phyloP scores from a whole-genome alignment of 768 basidiomycete genomes.

The Crassisporium funariophilum region DNA sequence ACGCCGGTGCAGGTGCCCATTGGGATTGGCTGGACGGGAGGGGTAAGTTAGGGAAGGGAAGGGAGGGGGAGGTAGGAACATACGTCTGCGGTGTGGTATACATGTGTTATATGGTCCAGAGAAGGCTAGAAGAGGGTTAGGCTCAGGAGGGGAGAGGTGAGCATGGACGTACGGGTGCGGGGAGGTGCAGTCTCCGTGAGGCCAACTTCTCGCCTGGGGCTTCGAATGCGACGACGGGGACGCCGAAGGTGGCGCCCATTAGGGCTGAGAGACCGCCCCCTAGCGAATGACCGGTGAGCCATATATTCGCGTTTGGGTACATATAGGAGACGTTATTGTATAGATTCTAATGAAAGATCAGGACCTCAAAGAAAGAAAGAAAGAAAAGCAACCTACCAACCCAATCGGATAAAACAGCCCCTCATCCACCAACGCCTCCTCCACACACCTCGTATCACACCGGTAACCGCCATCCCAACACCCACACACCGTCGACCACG shows the following conservation, averaged over 20 bases:
- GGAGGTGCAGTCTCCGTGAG: conserved; percentile 80
- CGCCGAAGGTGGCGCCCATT: conserved; percentile 87
- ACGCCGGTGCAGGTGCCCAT: conserved; percentile 83
- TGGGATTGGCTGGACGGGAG: conserved; percentile 65
- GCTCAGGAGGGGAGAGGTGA: not conserved
- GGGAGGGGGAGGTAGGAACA: conserved; percentile 20
- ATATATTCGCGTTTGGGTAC: conserved; percentile 89
- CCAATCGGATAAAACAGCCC: conserved; percentile 88
- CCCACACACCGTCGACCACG: conserved; percentile 91
- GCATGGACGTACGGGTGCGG: conserved; percentile 64
- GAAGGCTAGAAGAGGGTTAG: conserved; percentile 51
- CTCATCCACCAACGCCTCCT: conserved; percentile 78
- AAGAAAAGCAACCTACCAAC: conserved; percentile 52
- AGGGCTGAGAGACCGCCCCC: conserved; percentile 87
- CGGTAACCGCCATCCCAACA: conserved; percentile 77
- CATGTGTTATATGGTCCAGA: conserved; percentile 76
- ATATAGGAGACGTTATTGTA: conserved; percentile 91
- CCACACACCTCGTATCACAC: conserved; percentile 82
- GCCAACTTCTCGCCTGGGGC: conserved; percentile 75
- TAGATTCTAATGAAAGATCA: conserved; percentile 60
- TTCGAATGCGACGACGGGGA: conserved; percentile 89
- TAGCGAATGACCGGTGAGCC: conserved; percentile 82
- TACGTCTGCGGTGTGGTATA: conserved; percentile 89
- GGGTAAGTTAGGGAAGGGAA: not conserved
- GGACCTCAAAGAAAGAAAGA: conserved; percentile 1